Percentiles rank a stretch among this genome's conserved stretches.
These are phyloP conservation scores for Neocallimastix lanati DNA, from an alignment of 192 early-diverging fungal species.

Conservation along the genomic window DNA sequence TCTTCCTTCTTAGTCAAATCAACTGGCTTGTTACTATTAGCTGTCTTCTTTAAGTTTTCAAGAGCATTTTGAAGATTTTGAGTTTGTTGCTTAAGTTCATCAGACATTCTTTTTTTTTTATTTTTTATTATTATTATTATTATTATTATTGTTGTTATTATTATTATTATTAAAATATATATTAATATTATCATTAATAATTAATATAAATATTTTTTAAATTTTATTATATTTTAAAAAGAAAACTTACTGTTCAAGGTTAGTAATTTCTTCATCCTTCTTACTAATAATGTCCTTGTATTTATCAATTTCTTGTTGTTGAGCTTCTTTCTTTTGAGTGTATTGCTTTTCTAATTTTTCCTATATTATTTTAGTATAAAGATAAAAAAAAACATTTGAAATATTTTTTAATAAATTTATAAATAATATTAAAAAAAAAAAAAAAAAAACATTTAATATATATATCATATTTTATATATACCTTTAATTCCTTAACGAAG, in stretches of 20 bases:
- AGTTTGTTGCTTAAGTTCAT: too few relatives aligned
- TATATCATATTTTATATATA: conserved; percentile 3
- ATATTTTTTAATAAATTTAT: too few relatives aligned
- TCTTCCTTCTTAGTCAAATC: conserved; percentile 44
- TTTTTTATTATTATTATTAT: too few relatives aligned
- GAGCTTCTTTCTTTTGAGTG: conserved; percentile 50
- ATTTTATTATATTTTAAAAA: too few relatives aligned
- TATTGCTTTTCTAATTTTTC: conserved; percentile 71
- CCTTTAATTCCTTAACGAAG: conserved; percentile 40
- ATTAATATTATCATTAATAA: too few relatives aligned
- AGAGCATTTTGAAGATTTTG: too few relatives aligned
- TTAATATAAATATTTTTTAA: too few relatives aligned
- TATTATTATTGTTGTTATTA: too few relatives aligned
- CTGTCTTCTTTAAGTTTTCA: not conserved
- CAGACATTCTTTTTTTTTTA: too few relatives aligned
- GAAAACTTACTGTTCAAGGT: conserved; percentile 12
- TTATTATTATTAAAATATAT: too few relatives aligned
- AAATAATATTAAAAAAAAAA: too few relatives aligned
- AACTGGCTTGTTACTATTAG: conserved; percentile 17
- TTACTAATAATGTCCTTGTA: conserved; percentile 46
- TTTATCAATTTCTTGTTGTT: conserved; percentile 54
- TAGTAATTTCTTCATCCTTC: conserved; percentile 35
- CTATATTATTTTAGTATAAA: conserved; percentile 3
- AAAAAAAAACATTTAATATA: too few relatives aligned
- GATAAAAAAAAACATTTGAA: not conserved